These are phyloP conservation scores for Eragrostis tef DNA, from an alignment of 202 grass and related monocot species.

Conservation along the genomic window DNA sequence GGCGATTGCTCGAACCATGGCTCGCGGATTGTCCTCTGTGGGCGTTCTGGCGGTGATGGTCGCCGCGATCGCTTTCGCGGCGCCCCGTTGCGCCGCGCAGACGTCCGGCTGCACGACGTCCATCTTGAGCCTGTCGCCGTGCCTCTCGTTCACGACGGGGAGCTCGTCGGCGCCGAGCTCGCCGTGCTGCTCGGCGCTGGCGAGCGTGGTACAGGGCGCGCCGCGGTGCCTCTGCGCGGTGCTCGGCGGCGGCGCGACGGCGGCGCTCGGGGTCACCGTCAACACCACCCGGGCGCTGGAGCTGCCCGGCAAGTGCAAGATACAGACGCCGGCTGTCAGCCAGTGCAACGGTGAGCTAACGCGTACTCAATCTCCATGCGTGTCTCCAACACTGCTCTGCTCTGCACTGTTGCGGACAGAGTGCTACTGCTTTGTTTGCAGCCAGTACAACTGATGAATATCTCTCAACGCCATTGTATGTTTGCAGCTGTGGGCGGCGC, in stretches of 20 bases:
- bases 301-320: slow-evolving; percentile 48
- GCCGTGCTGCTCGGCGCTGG: slow-evolving; percentile 55
- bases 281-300: slow-evolving; percentile 54
- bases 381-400: too few relatives aligned
- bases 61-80: not conserved
- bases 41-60: not conserved
- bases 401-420: not conserved
- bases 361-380: too few relatives aligned
- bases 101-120: slow-evolving; percentile 35
- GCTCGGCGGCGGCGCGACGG: slow-evolving; percentile 45
- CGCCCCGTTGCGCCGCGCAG: slow-evolving; percentile 40
- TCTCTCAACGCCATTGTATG: not conserved
- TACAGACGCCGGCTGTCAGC: slow-evolving; percentile 54
- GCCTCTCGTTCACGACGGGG: slow-evolving; percentile 48
- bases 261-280: slow-evolving; percentile 49
- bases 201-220: slow-evolving; percentile 36
- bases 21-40: not conserved
- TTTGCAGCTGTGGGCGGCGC: slow-evolving; percentile 8
- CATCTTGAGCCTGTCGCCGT: slow-evolving; percentile 53
- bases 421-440: not conserved
- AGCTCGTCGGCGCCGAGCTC: slow-evolving; percentile 37
- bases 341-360: slow-evolving; percentile 44
- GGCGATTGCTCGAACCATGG: not conserved
- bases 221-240: slow-evolving; percentile 56
- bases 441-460: not conserved